phyloP scores from a whole-genome alignment of 2,329 filamentous ascomycete species.

The Volutella citrinella region DNA sequence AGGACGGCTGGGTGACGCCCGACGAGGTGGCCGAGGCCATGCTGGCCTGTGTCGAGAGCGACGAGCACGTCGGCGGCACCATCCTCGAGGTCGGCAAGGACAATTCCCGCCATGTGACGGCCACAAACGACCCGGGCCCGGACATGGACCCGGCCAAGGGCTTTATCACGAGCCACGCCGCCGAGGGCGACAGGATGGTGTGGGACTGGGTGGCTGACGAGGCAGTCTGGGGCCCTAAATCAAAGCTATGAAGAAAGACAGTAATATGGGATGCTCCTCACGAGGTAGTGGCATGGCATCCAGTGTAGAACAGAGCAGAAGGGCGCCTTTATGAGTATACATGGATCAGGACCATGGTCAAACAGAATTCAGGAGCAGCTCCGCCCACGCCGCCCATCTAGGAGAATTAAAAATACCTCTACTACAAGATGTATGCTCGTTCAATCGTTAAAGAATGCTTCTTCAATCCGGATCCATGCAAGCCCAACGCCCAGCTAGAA shows the following conservation, averaged over 20 bases:
- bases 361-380: too few relatives aligned
- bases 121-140: constrained; percentile 39
- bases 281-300: too few relatives aligned
- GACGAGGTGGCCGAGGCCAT: constrained; percentile 43
- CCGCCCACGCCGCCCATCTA: too few relatives aligned
- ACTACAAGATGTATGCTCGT: too few relatives aligned
- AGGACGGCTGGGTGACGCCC: constrained; percentile 40
- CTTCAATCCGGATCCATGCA: too few relatives aligned
- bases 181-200: constrained; percentile 24
- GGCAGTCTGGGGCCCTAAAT: constrained; percentile 27
- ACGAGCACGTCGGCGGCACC: constrained; percentile 35
- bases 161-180: constrained; percentile 24
- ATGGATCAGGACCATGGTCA: too few relatives aligned
- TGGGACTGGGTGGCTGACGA: constrained; percentile 24
- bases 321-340: too few relatives aligned
- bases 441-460: too few relatives aligned
- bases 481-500: too few relatives aligned
- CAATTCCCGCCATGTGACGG: constrained; percentile 29
- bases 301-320: too few relatives aligned
- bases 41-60: constrained; percentile 36
- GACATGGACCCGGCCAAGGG: constrained; percentile 24
- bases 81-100: constrained; percentile 39
- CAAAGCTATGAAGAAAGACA: constrained; percentile 1
- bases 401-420: too few relatives aligned
- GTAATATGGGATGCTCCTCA: too few relatives aligned